A percentile compares a stretch with the other conserved stretches of the same genome.
These are phyloP conservation scores for Hygrophila difformis DNA, from an alignment of 257 asterid genomes.

Conservation along the genomic window DNA sequence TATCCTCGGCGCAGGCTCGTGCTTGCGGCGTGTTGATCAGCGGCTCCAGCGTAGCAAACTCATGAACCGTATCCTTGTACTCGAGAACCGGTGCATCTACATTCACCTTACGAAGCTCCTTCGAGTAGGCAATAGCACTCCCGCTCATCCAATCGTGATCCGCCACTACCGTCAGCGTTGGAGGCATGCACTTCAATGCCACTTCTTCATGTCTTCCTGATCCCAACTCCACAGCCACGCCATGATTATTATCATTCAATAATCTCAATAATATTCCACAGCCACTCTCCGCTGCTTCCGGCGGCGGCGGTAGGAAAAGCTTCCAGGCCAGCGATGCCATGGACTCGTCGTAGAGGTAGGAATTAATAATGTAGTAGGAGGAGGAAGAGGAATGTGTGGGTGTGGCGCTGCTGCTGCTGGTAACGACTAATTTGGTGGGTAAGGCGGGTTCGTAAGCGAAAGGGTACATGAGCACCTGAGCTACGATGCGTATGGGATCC, in stretches of 20 bases:
- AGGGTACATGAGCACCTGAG: conserved; percentile 84
- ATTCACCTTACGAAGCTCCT: conserved; percentile 74
- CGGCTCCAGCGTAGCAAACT: conserved; percentile 65
- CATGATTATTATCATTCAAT: no score
- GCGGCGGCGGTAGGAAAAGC: conserved; percentile 59
- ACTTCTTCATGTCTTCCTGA: conserved; percentile 37
- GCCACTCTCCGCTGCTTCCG: no score
- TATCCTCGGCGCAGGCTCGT: conserved; percentile 71
- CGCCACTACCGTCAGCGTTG: conserved; percentile 71
- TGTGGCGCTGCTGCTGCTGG: conserved; percentile 58
- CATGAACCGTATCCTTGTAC: conserved; percentile 73
- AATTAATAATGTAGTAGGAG: conserved; percentile 53
- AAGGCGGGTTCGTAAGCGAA: no score
- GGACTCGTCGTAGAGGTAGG: conserved; percentile 68
- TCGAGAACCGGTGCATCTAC: conserved; percentile 78
- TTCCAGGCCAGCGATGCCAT: conserved; percentile 70
- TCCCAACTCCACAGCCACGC: no score
- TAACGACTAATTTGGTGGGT: no score
- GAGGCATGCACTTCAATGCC: conserved; percentile 64
- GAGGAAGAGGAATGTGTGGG: no score
- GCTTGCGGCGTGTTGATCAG: conserved; percentile 67
- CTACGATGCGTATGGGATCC: conserved; percentile 68
- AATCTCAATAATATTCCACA: no score
- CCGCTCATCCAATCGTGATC: conserved; percentile 91
- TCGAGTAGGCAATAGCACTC: conserved; percentile 70